Conservation (phyloP, 257 asterid genomes). For the Fraxinus quadrangulata region DNA sequence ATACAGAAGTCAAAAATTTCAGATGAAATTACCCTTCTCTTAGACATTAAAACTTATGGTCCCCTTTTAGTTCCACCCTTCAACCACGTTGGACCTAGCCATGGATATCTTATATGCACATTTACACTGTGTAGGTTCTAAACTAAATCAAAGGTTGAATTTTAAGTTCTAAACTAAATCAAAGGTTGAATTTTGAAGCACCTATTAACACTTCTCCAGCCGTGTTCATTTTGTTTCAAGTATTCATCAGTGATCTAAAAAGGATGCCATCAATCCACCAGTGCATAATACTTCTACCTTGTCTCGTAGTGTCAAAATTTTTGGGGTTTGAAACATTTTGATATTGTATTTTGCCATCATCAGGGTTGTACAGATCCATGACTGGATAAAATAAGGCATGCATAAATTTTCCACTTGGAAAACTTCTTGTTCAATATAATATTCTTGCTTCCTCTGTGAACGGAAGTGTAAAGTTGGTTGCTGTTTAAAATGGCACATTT, state of each 20-base stretch:
- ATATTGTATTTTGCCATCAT: no score
- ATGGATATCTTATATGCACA: not conserved
- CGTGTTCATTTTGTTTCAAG: no score
- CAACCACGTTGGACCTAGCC: not conserved
- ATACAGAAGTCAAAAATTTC: not conserved
- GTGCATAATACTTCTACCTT: no score
- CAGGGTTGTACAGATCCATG: no score
- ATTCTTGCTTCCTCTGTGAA: not conserved
- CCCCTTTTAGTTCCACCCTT: not conserved
- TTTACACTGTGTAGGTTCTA: not conserved
- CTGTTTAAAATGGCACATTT: not conserved
- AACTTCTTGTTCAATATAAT: not conserved
- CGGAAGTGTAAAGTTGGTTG: not conserved
- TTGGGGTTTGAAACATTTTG: no score
- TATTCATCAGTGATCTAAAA: no score
- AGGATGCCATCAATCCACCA: no score
- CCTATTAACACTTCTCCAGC: not conserved
- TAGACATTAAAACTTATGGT: not conserved
- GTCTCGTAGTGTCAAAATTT: no score
- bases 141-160: no score
- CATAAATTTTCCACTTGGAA: not conserved
- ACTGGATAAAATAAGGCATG: not conserved
- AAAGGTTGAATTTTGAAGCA: not conserved
- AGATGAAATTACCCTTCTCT: not conserved
- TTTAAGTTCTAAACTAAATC: not conserved